Evolutionary conservation across 2,329 filamentous ascomycete species (phyloP), one percentile per base, ranked within the genome.

Genomic region (Dactylellina parvicollis): DNA sequence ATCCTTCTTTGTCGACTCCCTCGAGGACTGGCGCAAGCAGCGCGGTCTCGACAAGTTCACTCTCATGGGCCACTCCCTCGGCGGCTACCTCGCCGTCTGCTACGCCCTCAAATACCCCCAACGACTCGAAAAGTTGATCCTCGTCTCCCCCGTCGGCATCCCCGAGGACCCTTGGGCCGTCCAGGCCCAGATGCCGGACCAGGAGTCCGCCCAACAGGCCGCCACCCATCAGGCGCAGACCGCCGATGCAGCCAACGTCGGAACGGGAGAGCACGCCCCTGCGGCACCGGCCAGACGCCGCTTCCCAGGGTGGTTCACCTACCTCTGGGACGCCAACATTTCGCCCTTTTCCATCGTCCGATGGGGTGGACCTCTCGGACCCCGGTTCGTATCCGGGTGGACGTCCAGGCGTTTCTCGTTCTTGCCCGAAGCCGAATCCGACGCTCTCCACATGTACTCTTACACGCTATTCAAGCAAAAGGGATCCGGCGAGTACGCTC

Each of bases 101-200:
- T 99, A 99, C 79, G 93, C 95, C 0, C 85, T 98, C 71, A 99
- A 99, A 80, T 99, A 99, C 79, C 95, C 95, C 0, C 94, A 94
- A 12, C 91, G 88, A 76, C 82, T 99, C 32, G 96, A 99, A 82
- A 99, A 99, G 83, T 87, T 99, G 75, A 96, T 99, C 75, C 86
- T 99, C 28, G 95, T 92, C 0, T 96, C 92, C 0, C 95, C 95
- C 0, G 95, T 97, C 18, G 95, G 95, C 18, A 90, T 99, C 5
- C 95, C 95, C 1, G 93, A 96, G 79, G 92, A 99, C 78, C 95
- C 95, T 0, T 94, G 94, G 78, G 95, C 94, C 3, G 88, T 95
- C 69, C 88, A 87, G 76, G 89, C 91, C 9, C 88, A 88, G 1
- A 87, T 97, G 83, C 91, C 93, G 0, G 91, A 94, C 56, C 67